A percentile compares a stretch with the other conserved stretches of the same genome.
phyloP scores from a whole-genome alignment of 305 asterid species.

The Fraxinus floribunda region DNA sequence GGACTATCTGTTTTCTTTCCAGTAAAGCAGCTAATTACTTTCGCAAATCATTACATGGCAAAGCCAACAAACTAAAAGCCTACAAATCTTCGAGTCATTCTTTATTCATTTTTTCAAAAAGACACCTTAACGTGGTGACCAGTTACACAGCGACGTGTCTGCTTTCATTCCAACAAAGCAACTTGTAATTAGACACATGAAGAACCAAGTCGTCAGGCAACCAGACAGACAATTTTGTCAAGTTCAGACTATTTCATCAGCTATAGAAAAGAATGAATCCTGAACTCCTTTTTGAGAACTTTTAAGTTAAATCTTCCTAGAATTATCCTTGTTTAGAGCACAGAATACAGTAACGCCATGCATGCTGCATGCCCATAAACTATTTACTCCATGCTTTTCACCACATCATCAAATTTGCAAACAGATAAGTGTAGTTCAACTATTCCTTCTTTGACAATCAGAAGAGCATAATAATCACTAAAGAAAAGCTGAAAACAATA shows the following conservation, averaged over 20 bases:
- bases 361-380: background rate
- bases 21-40: background rate
- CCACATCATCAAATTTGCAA: background rate
- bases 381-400: background rate
- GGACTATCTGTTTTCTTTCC: background rate
- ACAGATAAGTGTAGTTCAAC: background rate
- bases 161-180: background rate
- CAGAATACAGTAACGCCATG: background rate
- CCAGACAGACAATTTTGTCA: background rate
- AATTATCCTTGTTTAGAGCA: background rate
- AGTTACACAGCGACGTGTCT: background rate
- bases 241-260: background rate
- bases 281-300: background rate
- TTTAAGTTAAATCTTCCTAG: background rate
- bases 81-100: background rate
- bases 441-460: background rate
- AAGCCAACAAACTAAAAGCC: background rate
- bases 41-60: background rate
- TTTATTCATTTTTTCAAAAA: background rate
- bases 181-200: background rate
- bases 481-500: background rate
- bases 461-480: background rate
- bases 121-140: background rate
- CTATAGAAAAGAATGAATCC: background rate
- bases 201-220: background rate